Base-by-base conservation (phyloP, 306 rosid species). In the Pterocarpus santalinus region DNA sequence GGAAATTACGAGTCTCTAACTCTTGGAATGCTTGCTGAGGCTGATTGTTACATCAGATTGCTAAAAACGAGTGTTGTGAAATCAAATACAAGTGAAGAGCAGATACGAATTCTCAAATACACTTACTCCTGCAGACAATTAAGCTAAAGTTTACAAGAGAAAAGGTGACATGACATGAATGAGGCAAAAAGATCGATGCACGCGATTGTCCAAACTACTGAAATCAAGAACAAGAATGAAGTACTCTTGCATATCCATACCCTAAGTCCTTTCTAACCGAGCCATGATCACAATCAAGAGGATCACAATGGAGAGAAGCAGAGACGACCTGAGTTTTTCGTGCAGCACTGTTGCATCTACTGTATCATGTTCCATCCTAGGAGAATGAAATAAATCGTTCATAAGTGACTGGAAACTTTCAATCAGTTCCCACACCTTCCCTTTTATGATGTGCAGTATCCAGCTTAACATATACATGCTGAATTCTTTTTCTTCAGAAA, bases 261-360 rank as follows among this genome's bases (percentile, higher is more conserved):
- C 3, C 44, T 89, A 83, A 73, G 8, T 16, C 61, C 4, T 72
- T 55, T 76, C 83, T 4, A 47, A 80, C 68, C 92, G 87, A 69
- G 90, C 85, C 67, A 89, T 72, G 17, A 89, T 75, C 58, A 84
- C 90, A 72, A 86, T 86, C 55, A 94, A 52, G 30, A 91, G 63
- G 79, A 86, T 75, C 9, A 91, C 79, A 28, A 94, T 46, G 30
- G 91, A 73, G 61, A 91, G 90, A 79, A 83, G 87, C 8, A 88
- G 38, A 13, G 97, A 84, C n/a, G 97, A 86, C 63, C 84, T 79
- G 33, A 91, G 65, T 80, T 89, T 92, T 56, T 84, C 90, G 22
- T 87, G 78, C 34, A 87, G 39, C 41, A 82, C 85, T 55, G 41
- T 28, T 65, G 76, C 62, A 41, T 77, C 73, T 5, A 35, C 8